Base-by-base conservation (phyloP, 2,329 filamentous ascomycete genomes). In the Ophiognomonia clavigignenti-juglandacearum region DNA sequence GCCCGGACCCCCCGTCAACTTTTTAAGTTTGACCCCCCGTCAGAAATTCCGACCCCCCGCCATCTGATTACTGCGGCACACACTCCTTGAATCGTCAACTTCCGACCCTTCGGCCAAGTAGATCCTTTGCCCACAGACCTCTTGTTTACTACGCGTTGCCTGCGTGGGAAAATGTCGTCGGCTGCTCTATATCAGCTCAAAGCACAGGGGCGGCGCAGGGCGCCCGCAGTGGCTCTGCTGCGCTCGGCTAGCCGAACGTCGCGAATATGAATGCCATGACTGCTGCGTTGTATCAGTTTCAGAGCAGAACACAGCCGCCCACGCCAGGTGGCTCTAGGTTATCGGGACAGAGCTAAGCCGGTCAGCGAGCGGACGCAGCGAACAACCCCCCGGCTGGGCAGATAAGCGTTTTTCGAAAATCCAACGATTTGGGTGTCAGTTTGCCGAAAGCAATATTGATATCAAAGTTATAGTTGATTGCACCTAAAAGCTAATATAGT, bases 401-500 rank as follows among this genome's bases (percentile, higher is more conserved):
- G 71, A 55, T 44, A 73, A 69, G 23, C 71, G 80, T 44, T 74
- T 87, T 39, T 75, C 79, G 43, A 83, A 85, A 55, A 75, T 95
- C 34, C 76, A 80, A 58, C 70, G 75, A 27, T 80, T 78, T 50
- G 78, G 88, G 9, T 78, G 80, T 34, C 96, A 90, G 85, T 73
- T 96, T 47, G 86, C 90, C 1, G 89, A 95, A 61, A 93, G 88
- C 58, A 85, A 82, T 47, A 80, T 96, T 36, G 88, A 95, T 58
- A 86, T 96, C 59, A 82, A 88, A 54, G 85, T 83, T 26, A 84
- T 95, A 64, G 85, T 95, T 42, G 88, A 96, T 65, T 89, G 86
- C 59, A 92, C 88, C 0, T 91, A 96, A 66, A 91, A 96, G 68
- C 78, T 96, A 53, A 88, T 96, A 44, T 91, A 88, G 4, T 79